Evolutionary conservation across 495 filamentous ascomycete species (phyloP).

Genomic region (Trichoderma parareesei): DNA sequence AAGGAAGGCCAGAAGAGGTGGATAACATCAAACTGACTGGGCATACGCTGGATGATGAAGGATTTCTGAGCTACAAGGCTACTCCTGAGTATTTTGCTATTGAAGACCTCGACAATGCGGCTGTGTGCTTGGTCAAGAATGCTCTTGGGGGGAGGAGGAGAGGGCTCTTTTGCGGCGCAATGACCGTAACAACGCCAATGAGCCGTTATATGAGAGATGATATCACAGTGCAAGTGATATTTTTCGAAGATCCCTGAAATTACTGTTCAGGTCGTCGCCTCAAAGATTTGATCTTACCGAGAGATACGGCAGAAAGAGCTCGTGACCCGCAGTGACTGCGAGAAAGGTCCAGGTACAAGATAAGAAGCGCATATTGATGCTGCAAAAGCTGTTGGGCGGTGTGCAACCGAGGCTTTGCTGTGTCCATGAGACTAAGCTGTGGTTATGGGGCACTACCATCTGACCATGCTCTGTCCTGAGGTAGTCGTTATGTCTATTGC

Average conservation of each 20-base stretch:
- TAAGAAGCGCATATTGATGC: no score
- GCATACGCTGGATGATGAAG: slow-evolving; percentile 14
- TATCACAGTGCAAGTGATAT: slow-evolving; percentile 55
- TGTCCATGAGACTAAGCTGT: no score
- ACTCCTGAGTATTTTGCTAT: slow-evolving; percentile 13
- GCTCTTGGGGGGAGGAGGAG: slow-evolving; percentile 52
- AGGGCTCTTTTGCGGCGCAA: slow-evolving; percentile 44
- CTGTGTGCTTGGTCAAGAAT: slow-evolving; percentile 54
- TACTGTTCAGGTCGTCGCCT: no score
- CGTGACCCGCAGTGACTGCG: no score
- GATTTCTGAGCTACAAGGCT: slow-evolving; percentile 13
- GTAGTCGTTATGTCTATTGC: no score
- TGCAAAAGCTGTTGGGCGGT: no score
- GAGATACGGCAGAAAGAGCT: no score
- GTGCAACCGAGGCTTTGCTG: no score
- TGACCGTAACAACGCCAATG: slow-evolving; percentile 42
- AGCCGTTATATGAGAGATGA: slow-evolving; percentile 47
- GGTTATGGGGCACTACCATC: no score
- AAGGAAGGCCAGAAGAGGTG: slow-evolving; percentile 15
- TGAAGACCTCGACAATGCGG: slow-evolving; percentile 49
- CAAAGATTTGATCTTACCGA: no score
- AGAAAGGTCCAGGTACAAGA: no score
- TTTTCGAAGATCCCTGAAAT: slow-evolving; percentile 33
- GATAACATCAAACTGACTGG: slow-evolving; percentile 13
- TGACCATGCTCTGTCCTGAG: no score